These are phyloP conservation scores for Allium cepa DNA, from an alignment of 106 monocot species.

Conservation along the genomic window DNA sequence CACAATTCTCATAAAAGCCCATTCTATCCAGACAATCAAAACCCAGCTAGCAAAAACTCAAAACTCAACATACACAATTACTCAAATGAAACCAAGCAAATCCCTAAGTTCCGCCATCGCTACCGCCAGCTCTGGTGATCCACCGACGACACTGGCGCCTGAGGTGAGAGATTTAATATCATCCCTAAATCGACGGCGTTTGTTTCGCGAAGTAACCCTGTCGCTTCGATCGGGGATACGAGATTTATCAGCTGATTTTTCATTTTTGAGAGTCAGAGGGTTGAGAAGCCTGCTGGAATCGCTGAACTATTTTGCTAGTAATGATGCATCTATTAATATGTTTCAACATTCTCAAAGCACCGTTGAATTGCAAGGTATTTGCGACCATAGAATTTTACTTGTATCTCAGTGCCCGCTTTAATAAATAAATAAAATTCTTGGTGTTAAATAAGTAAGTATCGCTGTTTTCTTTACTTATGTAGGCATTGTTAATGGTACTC, in stretches of 20 bases:
- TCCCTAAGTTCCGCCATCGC: background rate
- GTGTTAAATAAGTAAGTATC: too few species aligned
- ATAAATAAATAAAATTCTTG: too few species aligned
- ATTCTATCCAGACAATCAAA: too few species aligned
- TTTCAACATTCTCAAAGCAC: conserved; percentile 73
- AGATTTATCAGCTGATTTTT: conserved; percentile 80
- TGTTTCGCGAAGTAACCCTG: conserved; percentile 77
- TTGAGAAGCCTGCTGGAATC: conserved; percentile 66
- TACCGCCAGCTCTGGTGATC: background rate
- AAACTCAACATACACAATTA: background rate
- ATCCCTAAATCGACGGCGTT: conserved; percentile 41
- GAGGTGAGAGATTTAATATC: conserved; percentile 45
- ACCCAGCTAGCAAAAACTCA: background rate
- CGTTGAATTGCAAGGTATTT: conserved; percentile 66
- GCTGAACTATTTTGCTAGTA: conserved; percentile 46
- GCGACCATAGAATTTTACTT: background rate
- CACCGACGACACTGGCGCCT: background rate
- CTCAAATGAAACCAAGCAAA: conserved; percentile 1
- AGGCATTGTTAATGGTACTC: too few species aligned
- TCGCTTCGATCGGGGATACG: conserved; percentile 79
- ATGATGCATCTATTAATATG: conserved; percentile 50
- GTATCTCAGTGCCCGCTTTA: too few species aligned
- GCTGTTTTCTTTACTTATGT: too few species aligned
- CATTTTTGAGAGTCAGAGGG: conserved; percentile 68
- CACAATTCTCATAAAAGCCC: too few species aligned